Evolutionary conservation across 2,329 filamentous ascomycete species (phyloP), one percentile per base, ranked within the genome.

Genomic region (Alternaria sp.): DNA sequence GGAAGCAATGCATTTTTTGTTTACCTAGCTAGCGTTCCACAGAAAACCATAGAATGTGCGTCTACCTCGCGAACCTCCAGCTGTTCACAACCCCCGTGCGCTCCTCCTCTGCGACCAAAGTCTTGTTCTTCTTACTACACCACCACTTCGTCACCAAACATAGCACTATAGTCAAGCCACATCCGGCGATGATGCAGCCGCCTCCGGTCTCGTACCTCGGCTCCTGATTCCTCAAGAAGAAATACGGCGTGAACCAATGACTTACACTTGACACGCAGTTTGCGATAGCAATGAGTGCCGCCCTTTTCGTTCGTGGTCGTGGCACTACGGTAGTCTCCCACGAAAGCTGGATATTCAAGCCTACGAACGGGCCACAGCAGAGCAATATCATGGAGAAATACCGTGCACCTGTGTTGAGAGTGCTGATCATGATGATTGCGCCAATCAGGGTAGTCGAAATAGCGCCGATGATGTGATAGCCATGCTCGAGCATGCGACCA

Each of bases 271-370:
- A 79, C 0, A 81, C 73, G 30, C 78, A 80, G 53, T 83, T 83
- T 6, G 82, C 80, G 41, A 82, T 81, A 1, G 81, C 81, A 41
- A 83, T 80, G 1, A 83, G 74, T 0, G 81, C 82, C 0, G 81
- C 82, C n/a, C 77, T 74, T 58, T 83, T 83, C 4, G 74, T 79
- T 1, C 80, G 74, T 0, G 82, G 80, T 0, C 76, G 72, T 4
- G 82, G 80, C 0, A 83, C 79, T 0, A 82, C 72, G 0, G 79
- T 82, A 0, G 80, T 82, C 55, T 82, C 81, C 81, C 81, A 83
- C 0, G 80, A 80, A 1, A 82, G 72, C 62, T 82, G 79, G 25
- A 82, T 67, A 44, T 82, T 81, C 4, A 81, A 75, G 18, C 75
- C 79, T 57, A 72, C 74, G 63, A 79, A 82, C 0, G 79, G 75